These are phyloP conservation scores for Candida rishiriensis DNA, from an alignment of 805 yeast genomes.

Conservation along the genomic window DNA sequence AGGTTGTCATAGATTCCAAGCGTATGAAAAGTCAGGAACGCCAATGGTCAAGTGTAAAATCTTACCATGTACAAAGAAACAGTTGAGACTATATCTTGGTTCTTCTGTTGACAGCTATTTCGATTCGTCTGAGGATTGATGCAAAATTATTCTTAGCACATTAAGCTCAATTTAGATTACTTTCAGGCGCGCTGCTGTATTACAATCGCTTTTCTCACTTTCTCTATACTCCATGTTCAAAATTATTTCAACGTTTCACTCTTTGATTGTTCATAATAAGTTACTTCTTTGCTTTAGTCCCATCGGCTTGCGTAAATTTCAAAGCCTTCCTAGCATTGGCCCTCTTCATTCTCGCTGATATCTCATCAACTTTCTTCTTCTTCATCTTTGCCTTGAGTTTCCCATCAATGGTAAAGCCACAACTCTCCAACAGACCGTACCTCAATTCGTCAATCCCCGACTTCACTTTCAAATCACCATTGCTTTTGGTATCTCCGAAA, in stretches of 20 bases:
- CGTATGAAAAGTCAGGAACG: slow-evolving; percentile 57
- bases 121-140: slow-evolving; percentile 7
- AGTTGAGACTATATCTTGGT: slow-evolving; percentile 67
- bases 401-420: slow-evolving; percentile 34
- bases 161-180: no score
- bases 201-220: background rate
- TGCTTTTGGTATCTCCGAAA: slow-evolving; percentile 21
- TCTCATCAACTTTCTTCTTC: slow-evolving; percentile 9
- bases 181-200: background rate
- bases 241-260: background rate
- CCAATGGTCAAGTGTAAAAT: slow-evolving; percentile 63
- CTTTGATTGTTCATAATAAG: slow-evolving; percentile 1
- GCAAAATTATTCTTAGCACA: no score
- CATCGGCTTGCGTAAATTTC: slow-evolving; percentile 3
- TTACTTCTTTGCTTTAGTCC: slow-evolving; percentile 1
- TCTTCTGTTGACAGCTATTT: slow-evolving; percentile 55
- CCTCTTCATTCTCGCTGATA: slow-evolving; percentile 8
- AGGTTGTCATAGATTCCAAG: slow-evolving; percentile 87
- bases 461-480: slow-evolving; percentile 24
- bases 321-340: slow-evolving; percentile 11
- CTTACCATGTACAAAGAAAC: slow-evolving; percentile 70
- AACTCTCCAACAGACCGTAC: slow-evolving; percentile 45
- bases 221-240: no score
- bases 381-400: slow-evolving; percentile 10
- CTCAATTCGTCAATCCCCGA: slow-evolving; percentile 55